Percentiles rank a stretch among this genome's conserved stretches.
Evolutionary conservation across 495 filamentous ascomycete species (phyloP).

Genomic region (Penicillium coprophilum): DNA sequence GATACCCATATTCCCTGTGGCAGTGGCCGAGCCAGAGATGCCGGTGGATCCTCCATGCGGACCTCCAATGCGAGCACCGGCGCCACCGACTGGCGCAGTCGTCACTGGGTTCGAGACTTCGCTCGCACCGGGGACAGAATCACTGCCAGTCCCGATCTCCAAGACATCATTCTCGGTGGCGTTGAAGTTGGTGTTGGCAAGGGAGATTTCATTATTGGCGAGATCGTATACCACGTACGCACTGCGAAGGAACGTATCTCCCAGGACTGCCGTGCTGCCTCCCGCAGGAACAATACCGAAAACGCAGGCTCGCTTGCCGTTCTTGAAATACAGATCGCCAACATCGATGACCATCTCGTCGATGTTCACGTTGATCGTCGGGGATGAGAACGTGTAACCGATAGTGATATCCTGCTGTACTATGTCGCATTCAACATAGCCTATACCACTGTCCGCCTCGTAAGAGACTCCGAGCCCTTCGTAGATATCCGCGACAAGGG

Average conservation of each 20-base stretch:
- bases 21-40: conserved; percentile 16
- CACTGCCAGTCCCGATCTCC: conserved; percentile 68
- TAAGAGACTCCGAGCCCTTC: conserved; percentile 63
- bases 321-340: conserved; percentile 54
- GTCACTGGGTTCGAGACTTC: conserved; percentile 63
- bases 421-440: conserved; percentile 72
- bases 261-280: conserved; percentile 66
- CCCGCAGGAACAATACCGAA: conserved; percentile 78
- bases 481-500: conserved; percentile 63
- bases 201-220: conserved; percentile 79
- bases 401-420: conserved; percentile 57
- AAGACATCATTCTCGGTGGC: conserved; percentile 58
- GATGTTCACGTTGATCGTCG: conserved; percentile 70
- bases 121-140: conserved; percentile 69
- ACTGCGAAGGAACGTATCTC: conserved; percentile 89
- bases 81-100: conserved; percentile 37
- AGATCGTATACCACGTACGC: conserved; percentile 94
- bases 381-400: conserved; percentile 65
- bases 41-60: conserved; percentile 20
- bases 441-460: conserved; percentile 47
- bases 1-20: conserved; percentile 24
- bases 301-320: conserved; percentile 63
- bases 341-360: conserved; percentile 75
- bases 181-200: conserved; percentile 87
- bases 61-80: conserved; percentile 39